Evolutionary conservation across 257 asterid species (phyloP), one percentile per base, ranked within the genome.

Genomic region (Anisodus tanguticus): DNA sequence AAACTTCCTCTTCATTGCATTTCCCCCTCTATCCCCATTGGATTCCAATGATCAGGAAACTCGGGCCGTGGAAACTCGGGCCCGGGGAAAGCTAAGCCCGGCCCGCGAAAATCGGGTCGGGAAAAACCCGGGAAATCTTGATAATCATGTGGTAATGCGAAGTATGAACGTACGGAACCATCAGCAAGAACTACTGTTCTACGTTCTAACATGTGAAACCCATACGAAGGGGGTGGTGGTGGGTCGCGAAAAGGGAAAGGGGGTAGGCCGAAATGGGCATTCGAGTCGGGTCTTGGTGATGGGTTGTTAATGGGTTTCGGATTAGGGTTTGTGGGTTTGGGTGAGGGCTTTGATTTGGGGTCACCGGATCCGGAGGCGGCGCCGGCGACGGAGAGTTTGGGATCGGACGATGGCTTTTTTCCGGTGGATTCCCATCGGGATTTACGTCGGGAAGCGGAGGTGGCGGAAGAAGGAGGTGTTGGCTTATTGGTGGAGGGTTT

Each of bases 161-260:
- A 92, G 91, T 95, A 95, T 11, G 98, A 93, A 12, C 98, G 90
- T 45, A 90, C 95, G 4, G 96, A 94, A 31, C 99, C 99, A 80
- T 97, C 99, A 41, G 95, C 91, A 7, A 94, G 91, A 83, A 87
- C 89, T 59, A 95, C 85, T 16, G 88, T 91, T 37, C 98, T 92
- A 79, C 98, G 98, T 0, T 97, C 97, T 64, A 97, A 98, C 97
- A 93, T 90, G 88, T 94, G 99, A 86, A 95, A 92, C 16, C 97
- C 98, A 81, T 97, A 97, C 5, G 98, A 85, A 9, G 98, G 97
- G 12, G 95, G 93, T n/a, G 97, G 98, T 0, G 98, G 95, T 6
- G 92, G 98, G 83, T 93, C 97, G 85, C 66, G 88, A 86, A 91
- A 85, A 57, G 93, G 98, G 72, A 90, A 89, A 79, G 88, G 89